A percentile compares a stretch with the other conserved stretches of the same genome.
phyloP scores from a whole-genome alignment of 352 stramenopile genomes.

The Phytopythium montanum region DNA sequence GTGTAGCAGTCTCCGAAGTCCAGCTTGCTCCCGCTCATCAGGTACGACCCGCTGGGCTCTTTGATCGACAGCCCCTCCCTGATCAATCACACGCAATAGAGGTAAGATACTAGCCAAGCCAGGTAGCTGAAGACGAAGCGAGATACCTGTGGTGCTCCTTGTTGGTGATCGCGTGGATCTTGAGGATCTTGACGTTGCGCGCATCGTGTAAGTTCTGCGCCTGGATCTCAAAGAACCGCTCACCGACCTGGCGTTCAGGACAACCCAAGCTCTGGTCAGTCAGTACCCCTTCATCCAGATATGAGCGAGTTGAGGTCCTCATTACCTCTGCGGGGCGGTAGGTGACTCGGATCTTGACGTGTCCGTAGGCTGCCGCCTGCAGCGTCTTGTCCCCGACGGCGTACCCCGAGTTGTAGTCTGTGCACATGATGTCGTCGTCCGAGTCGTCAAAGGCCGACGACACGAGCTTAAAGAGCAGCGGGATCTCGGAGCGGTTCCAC shows the following conservation, averaged over 20 bases:
- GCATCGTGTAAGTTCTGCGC: conserved; percentile 84
- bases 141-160: conserved; percentile 83
- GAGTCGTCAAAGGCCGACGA: conserved; percentile 71
- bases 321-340: conserved; percentile 78
- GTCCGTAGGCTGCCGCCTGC: conserved; percentile 77
- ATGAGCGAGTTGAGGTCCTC: conserved; percentile 1
- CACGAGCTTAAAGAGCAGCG: conserved; percentile 81
- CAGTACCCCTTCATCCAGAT: conserved; percentile 1
- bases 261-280: conserved; percentile 5
- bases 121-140: background rate
- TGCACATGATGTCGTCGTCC: conserved; percentile 71
- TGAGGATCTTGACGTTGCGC: conserved; percentile 83
- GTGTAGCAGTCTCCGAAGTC: conserved; percentile 90
- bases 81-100: conserved; percentile 1
- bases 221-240: conserved; percentile 85
- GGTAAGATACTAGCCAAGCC: background rate
- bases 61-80: conserved; percentile 87
- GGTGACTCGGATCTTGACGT: conserved; percentile 84
- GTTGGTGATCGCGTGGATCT: conserved; percentile 84
- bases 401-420: conserved; percentile 86
- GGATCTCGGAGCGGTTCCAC: conserved; percentile 89
- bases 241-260: conserved; percentile 46
- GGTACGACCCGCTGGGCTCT: conserved; percentile 72
- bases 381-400: conserved; percentile 77
- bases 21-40: conserved; percentile 86